Percentiles rank a stretch among this genome's conserved stretches.
Evolutionary conservation across 768 basidiomycete genomes (phyloP).

Genomic region (Hypsizygus marmoreus): DNA sequence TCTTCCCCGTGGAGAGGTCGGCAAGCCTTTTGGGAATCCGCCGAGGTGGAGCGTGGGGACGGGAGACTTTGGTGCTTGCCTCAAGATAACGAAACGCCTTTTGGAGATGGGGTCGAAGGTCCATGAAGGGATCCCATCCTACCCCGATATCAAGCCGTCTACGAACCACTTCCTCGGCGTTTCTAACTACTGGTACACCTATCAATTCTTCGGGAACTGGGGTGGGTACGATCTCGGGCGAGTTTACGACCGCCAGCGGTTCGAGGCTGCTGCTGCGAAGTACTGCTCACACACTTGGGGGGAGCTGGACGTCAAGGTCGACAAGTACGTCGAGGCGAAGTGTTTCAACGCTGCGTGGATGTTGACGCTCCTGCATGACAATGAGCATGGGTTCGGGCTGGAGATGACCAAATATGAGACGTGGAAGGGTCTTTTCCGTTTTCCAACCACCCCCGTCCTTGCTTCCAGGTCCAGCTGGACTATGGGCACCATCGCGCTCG

Average conservation of each 20-base stretch:
- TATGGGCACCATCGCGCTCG: slow-evolving; percentile 11
- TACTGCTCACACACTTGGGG: slow-evolving; percentile 9
- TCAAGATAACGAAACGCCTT: not conserved
- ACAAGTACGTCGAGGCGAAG: not conserved
- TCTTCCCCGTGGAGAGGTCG: slow-evolving; percentile 6
- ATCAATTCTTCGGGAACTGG: slow-evolving; percentile 16
- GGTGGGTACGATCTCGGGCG: slow-evolving; percentile 9
- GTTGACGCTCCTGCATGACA: slow-evolving; percentile 15
- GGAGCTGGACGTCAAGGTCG: not conserved
- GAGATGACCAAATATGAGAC: slow-evolving; percentile 18
- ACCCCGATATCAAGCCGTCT: slow-evolving; percentile 14
- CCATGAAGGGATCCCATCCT: slow-evolving; percentile 11
- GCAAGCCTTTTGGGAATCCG: not conserved
- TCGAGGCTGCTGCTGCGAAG: slow-evolving; percentile 5
- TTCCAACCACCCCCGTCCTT: slow-evolving; percentile 11
- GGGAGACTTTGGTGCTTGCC: slow-evolving; percentile 13
- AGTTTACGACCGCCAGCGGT: slow-evolving; percentile 7
- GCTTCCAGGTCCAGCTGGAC: slow-evolving; percentile 17
- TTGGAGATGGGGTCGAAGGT: slow-evolving; percentile 8
- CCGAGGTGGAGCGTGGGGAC: slow-evolving; percentile 9
- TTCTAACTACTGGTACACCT: slow-evolving; percentile 14
- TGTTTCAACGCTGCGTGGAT: slow-evolving; percentile 14
- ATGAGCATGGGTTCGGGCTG: slow-evolving; percentile 15
- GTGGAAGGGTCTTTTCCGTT: slow-evolving; percentile 13
- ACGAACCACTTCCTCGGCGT: slow-evolving; percentile 13